Percentiles rank a stretch among this genome's conserved stretches.
phyloP scores from a whole-genome alignment of 169 alveolate species.

The Plasmodium relictum region DNA sequence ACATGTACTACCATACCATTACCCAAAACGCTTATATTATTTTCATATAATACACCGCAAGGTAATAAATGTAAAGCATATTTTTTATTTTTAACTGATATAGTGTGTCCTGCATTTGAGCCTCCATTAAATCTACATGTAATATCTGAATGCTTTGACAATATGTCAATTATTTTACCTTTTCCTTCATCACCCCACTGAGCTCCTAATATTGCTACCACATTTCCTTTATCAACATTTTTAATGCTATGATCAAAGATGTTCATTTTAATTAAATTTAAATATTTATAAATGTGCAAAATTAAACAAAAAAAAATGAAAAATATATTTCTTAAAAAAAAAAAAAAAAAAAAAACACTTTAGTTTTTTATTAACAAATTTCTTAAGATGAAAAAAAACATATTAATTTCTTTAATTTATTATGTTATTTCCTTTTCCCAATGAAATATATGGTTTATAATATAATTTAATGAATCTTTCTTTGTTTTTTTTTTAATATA shows the following conservation, averaged over 20 bases:
- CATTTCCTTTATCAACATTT: conserved; percentile 73
- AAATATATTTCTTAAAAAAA: too few species aligned
- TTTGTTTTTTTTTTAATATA: too few species aligned
- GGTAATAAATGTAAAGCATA: conserved; percentile 95
- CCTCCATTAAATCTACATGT: conserved; percentile 96
- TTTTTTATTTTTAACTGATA: conserved; percentile 85
- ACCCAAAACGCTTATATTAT: conserved; percentile 90
- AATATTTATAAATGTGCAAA: not conserved
- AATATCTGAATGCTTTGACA: conserved; percentile 91
- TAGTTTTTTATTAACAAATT: too few species aligned
- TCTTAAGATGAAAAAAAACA: too few species aligned
- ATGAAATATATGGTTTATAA: too few species aligned
- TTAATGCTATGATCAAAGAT: conserved; percentile 65
- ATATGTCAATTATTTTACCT: conserved; percentile 95
- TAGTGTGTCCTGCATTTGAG: conserved; percentile 95
- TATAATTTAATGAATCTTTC: too few species aligned
- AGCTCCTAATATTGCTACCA: conserved; percentile 90
- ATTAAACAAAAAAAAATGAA: not conserved
- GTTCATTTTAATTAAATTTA: conserved; percentile 32
- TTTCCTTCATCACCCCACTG: conserved; percentile 99
- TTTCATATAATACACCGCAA: conserved; percentile 91
- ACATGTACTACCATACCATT: conserved; percentile 94
- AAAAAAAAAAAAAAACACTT: too few species aligned
- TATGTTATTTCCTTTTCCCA: too few species aligned
- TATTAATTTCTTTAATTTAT: too few species aligned